Conservation (phyloP, 2,329 filamentous ascomycete genomes). For the Seiridium unicorne region DNA sequence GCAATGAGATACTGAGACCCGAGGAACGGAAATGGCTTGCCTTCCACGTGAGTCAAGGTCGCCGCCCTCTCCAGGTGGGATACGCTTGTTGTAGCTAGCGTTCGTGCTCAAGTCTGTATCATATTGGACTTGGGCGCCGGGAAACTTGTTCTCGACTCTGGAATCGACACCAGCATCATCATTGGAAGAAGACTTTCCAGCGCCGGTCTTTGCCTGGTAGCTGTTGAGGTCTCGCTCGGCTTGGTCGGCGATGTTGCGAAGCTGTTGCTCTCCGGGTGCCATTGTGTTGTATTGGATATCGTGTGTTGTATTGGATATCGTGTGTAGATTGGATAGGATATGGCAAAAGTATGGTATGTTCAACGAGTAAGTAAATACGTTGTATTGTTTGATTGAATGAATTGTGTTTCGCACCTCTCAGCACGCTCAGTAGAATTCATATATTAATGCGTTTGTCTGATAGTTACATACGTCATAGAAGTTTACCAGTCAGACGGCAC, state of each 20-base stretch:
- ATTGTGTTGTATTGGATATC: constrained; percentile 18
- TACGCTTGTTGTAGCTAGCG: constrained; percentile 42
- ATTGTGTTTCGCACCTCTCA: not conserved
- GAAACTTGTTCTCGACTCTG: constrained; percentile 41
- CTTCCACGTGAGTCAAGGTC: constrained; percentile 41
- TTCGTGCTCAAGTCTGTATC: constrained; percentile 45
- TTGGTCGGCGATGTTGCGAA: constrained; percentile 41
- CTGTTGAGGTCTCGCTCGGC: constrained; percentile 48
- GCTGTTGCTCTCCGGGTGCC: constrained; percentile 23
- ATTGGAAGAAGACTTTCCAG: constrained; percentile 32
- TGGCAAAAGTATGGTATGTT: no score
- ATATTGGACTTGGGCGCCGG: constrained; percentile 35
- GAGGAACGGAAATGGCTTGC: constrained; percentile 25
- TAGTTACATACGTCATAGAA: constrained; percentile 3
- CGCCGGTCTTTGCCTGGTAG: constrained; percentile 46
- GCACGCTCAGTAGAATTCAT: not conserved
- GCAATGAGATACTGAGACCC: not conserved
- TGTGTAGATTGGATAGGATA: no score
- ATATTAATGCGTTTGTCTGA: not conserved
- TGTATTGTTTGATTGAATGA: not conserved
- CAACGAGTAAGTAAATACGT: not conserved
- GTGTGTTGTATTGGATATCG: not conserved
- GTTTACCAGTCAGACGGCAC: not conserved
- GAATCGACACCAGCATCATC: constrained; percentile 43
- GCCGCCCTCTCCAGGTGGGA: constrained; percentile 44